phyloP scores from a whole-genome alignment of 495 filamentous ascomycete genomes.

The Schizothecium vesticola region DNA sequence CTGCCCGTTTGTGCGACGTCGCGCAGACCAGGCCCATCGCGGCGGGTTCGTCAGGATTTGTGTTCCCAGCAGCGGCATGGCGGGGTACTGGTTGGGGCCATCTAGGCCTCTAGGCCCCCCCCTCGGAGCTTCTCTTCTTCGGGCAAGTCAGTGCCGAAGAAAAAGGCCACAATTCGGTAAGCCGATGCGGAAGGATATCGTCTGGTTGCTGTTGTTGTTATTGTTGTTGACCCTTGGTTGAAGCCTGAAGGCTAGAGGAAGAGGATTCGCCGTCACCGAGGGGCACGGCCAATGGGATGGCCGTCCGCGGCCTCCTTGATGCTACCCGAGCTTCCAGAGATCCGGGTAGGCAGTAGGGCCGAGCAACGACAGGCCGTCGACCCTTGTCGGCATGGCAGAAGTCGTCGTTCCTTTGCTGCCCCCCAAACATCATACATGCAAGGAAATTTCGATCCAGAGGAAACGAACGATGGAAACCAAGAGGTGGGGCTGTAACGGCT shows the following conservation, averaged over 20 bases:
- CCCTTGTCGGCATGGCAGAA: constrained; percentile 16
- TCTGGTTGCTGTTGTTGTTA: background rate
- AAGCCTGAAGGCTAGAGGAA: background rate
- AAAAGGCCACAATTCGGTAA: background rate
- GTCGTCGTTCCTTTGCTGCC: constrained; percentile 17
- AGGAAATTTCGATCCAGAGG: constrained; percentile 19
- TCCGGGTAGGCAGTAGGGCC: constrained; percentile 13
- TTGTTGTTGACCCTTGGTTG: background rate
- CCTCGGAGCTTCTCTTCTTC: background rate
- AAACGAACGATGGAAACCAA: constrained; percentile 19
- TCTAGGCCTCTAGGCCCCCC: too few relatives aligned
- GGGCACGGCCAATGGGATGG: constrained; percentile 9
- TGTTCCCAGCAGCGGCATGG: background rate
- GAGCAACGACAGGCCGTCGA: constrained; percentile 15
- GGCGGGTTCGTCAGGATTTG: background rate
- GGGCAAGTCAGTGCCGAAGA: background rate
- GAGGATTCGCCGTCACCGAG: background rate
- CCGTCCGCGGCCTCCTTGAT: constrained; percentile 8
- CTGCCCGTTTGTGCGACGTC: constrained; percentile 13
- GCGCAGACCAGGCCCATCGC: background rate
- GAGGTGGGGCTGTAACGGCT: constrained; percentile 25
- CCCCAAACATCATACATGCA: constrained; percentile 12
- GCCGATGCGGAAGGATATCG: background rate
- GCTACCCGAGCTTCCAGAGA: constrained; percentile 8
- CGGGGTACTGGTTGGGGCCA: background rate